Evolutionary conservation across 2,329 filamentous ascomycete species (phyloP).

Genomic region (Aotearoamyces nothofagi): DNA sequence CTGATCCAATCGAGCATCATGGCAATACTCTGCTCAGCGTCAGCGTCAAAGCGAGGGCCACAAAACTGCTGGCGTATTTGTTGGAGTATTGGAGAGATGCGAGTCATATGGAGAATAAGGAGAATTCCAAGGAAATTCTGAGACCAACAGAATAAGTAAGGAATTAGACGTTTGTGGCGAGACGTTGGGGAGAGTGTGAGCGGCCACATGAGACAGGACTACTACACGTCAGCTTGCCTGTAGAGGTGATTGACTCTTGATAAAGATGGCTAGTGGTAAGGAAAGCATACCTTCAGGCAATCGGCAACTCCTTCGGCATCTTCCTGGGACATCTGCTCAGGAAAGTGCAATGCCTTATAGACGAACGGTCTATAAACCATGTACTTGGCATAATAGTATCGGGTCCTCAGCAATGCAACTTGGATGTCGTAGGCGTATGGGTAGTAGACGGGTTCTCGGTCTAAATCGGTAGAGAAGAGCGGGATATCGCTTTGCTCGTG

Average conservation of each 20-base stretch:
- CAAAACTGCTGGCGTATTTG: slow-evolving; percentile 33
- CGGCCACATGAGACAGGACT: slow-evolving; percentile 43
- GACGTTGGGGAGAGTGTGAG: slow-evolving; percentile 39
- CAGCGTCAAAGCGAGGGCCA: slow-evolving; percentile 32
- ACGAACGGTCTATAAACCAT: slow-evolving; percentile 41
- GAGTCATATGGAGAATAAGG: slow-evolving; percentile 37
- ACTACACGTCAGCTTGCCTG: too few relatives aligned
- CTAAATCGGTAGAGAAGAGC: slow-evolving; percentile 32
- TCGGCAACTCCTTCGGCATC: slow-evolving; percentile 38
- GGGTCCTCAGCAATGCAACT: slow-evolving; percentile 37
- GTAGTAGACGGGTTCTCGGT: slow-evolving; percentile 27
- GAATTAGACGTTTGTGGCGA: slow-evolving; percentile 40
- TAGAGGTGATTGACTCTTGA: too few relatives aligned
- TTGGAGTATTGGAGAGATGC: slow-evolving; percentile 32
- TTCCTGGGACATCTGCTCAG: slow-evolving; percentile 34
- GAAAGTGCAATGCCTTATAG: slow-evolving; percentile 43
- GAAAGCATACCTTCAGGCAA: slow-evolving; percentile 27
- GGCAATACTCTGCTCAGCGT: slow-evolving; percentile 30
- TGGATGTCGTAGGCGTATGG: slow-evolving; percentile 39
- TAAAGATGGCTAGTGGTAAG: background rate
- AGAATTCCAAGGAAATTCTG: slow-evolving; percentile 45
- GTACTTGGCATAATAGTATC: slow-evolving; percentile 43
- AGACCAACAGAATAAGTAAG: slow-evolving; percentile 44
- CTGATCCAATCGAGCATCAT: slow-evolving; percentile 43
- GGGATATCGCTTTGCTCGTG: slow-evolving; percentile 14